Evolutionary conservation across 2,329 filamentous ascomycete species (phyloP).

Genomic region (Verticillium nubilum): DNA sequence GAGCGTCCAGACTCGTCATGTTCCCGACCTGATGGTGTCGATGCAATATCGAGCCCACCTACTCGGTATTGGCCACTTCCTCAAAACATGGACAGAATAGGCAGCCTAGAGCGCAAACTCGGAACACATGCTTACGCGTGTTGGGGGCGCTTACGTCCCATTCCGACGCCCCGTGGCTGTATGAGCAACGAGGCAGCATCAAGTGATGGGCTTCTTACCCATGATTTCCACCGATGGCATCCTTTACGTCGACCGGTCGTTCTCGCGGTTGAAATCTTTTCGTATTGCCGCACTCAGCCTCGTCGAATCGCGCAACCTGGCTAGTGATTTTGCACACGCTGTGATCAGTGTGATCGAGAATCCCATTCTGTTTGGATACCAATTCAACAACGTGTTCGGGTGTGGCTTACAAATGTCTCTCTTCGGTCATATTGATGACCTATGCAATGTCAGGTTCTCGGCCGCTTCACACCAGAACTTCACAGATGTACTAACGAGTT

Average conservation of each 20-base stretch:
- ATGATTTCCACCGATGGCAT: not conserved
- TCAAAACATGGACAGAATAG: not conserved
- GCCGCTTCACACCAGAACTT: not conserved
- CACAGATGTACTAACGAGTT: too few species aligned
- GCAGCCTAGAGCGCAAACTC: not conserved
- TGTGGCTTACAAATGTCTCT: not conserved
- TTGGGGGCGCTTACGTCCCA: not conserved
- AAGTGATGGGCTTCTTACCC: not conserved
- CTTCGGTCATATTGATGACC: not conserved
- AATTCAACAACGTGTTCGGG: not conserved
- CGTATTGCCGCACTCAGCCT: not conserved
- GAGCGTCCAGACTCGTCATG: not conserved
- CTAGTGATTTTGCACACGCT: not conserved
- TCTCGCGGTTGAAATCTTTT: not conserved
- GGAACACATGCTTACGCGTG: not conserved
- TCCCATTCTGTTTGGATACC: not conserved
- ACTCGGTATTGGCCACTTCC: not conserved
- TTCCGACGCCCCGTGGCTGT: not conserved
- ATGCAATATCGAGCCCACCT: not conserved
- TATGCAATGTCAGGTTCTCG: not conserved
- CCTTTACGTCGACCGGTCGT: not conserved
- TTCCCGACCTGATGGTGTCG: not conserved
- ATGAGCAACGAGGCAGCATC: not conserved
- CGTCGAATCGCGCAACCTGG: not conserved
- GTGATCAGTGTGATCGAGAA: not conserved